Evolutionary conservation across 176 grass and related monocot species (phyloP).

Genomic region (Dactylis glomerata): DNA sequence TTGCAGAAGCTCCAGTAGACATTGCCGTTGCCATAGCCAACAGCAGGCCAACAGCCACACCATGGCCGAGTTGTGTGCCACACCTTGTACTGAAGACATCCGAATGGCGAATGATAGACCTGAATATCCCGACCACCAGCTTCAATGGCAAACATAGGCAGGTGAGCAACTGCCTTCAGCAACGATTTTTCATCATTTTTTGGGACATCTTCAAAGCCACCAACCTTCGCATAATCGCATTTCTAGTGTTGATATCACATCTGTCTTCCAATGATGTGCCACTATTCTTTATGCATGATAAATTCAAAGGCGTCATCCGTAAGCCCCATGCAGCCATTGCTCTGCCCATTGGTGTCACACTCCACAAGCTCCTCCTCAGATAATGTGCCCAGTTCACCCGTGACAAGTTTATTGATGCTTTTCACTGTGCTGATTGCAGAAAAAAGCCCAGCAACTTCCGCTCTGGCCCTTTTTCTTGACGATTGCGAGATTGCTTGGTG

Average conservation of each 20-base stretch:
- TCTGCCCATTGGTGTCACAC: slow-evolving; percentile 53
- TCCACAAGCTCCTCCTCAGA: slow-evolving; percentile 89
- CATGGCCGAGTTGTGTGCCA: slow-evolving; percentile 68
- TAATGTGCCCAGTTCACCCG: slow-evolving; percentile 60
- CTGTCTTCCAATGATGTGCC: slow-evolving; percentile 57
- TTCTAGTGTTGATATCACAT: slow-evolving; percentile 60
- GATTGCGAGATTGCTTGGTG: too few species aligned
- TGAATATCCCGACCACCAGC: slow-evolving; percentile 74
- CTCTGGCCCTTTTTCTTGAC: too few species aligned
- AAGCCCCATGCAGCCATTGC: slow-evolving; percentile 77
- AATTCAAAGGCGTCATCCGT: slow-evolving; percentile 85
- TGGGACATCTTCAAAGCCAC: slow-evolving; percentile 76
- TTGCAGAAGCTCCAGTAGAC: slow-evolving; percentile 96
- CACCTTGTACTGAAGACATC: slow-evolving; percentile 77
- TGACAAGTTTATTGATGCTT: slow-evolving; percentile 86
- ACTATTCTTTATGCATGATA: slow-evolving; percentile 71
- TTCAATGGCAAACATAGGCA: slow-evolving; percentile 86
- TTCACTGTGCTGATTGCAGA: slow-evolving; percentile 80
- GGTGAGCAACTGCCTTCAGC: slow-evolving; percentile 80
- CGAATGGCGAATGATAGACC: slow-evolving; percentile 56
- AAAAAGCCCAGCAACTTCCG: slow-evolving; percentile 98
- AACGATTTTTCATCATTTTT: slow-evolving; percentile 73
- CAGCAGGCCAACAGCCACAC: slow-evolving; percentile 65
- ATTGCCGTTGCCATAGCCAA: slow-evolving; percentile 76
- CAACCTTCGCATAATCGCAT: slow-evolving; percentile 81